phyloP scores from a whole-genome alignment of 495 filamentous ascomycete species.

The Cryomyces minteri region DNA sequence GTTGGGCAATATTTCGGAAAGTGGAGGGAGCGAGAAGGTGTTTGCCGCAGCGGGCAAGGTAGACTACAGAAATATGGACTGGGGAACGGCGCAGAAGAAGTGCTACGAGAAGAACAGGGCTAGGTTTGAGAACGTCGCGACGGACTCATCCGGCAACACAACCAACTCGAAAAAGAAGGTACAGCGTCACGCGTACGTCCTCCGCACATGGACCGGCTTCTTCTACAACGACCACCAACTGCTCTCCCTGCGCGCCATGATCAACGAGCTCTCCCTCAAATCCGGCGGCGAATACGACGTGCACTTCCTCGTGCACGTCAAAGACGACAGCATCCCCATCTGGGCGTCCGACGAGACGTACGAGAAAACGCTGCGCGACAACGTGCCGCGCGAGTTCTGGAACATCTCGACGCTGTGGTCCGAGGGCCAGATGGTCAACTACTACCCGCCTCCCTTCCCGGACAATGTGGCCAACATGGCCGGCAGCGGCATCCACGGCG shows the following conservation, averaged over 20 bases:
- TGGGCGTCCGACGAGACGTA: slow-evolving; percentile 31
- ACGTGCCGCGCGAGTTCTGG: slow-evolving; percentile 35
- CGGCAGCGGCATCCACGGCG: slow-evolving; percentile 15
- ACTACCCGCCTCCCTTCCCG: slow-evolving; percentile 26
- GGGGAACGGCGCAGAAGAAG: slow-evolving; percentile 18
- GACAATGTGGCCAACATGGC: slow-evolving; percentile 21
- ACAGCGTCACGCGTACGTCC: slow-evolving; percentile 19
- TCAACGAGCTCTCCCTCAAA: slow-evolving; percentile 33
- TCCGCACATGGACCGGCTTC: slow-evolving; percentile 22
- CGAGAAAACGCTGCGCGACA: slow-evolving; percentile 26
- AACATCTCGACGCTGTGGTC: slow-evolving; percentile 38
- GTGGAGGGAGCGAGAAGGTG: slow-evolving; percentile 16
- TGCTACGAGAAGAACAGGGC: slow-evolving; percentile 24
- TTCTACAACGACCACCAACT: slow-evolving; percentile 21
- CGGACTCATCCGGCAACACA: not conserved
- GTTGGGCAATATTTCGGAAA: slow-evolving; percentile 16
- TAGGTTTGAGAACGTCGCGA: slow-evolving; percentile 14
- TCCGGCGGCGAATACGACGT: slow-evolving; percentile 40
- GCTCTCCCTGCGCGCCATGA: slow-evolving; percentile 30
- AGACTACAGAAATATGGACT: slow-evolving; percentile 19
- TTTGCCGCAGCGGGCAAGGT: slow-evolving; percentile 14
- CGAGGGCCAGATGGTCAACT: slow-evolving; percentile 24
- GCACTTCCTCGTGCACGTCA: slow-evolving; percentile 38
- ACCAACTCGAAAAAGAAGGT: slow-evolving; percentile 13
- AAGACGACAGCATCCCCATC: slow-evolving; percentile 33